Evolutionary conservation across 768 basidiomycete genomes (phyloP).

Genomic region (Leccinum pellstonianum): DNA sequence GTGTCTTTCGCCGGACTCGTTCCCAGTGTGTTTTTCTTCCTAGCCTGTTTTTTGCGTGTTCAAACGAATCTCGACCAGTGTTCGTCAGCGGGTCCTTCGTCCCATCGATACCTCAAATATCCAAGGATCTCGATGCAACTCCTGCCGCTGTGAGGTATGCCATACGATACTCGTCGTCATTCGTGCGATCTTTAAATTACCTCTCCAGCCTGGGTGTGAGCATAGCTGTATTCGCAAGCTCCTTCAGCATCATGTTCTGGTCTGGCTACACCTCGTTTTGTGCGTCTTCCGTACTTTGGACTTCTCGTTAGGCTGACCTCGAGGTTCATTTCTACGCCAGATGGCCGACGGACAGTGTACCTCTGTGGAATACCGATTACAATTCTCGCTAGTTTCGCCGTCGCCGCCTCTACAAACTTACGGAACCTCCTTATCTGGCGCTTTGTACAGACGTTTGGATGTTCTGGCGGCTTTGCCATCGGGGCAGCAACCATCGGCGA

Average conservation of each 20-base stretch:
- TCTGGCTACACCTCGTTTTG: conserved; percentile 53
- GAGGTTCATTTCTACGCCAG: conserved; percentile 31
- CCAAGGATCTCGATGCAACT: conserved; percentile 59
- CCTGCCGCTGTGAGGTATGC: conserved; percentile 55
- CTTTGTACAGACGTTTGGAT: conserved; percentile 64
- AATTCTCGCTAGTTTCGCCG: conserved; percentile 58
- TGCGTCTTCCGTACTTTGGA: not conserved
- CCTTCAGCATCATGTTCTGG: conserved; percentile 48
- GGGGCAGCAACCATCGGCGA: conserved; percentile 64
- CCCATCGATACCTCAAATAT: conserved; percentile 73
- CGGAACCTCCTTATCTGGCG: conserved; percentile 55
- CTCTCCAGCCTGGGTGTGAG: conserved; percentile 47
- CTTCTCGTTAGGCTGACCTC: not conserved
- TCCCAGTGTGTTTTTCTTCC: conserved; percentile 45
- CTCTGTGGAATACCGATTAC: conserved; percentile 58
- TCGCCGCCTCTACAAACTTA: conserved; percentile 46
- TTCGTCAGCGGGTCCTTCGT: conserved; percentile 70
- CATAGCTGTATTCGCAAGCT: conserved; percentile 45
- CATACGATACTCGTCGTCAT: not conserved
- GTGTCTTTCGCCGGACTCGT: conserved; percentile 63
- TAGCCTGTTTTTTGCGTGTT: not conserved
- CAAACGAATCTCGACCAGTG: conserved; percentile 39
- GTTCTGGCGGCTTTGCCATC: conserved; percentile 53
- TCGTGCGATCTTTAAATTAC: not conserved
- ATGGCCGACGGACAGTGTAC: conserved; percentile 65